These are phyloP conservation scores for Pseudognaphalium luteoalbum DNA, from an alignment of 129 eudicot genomes.

Conservation along the genomic window DNA sequence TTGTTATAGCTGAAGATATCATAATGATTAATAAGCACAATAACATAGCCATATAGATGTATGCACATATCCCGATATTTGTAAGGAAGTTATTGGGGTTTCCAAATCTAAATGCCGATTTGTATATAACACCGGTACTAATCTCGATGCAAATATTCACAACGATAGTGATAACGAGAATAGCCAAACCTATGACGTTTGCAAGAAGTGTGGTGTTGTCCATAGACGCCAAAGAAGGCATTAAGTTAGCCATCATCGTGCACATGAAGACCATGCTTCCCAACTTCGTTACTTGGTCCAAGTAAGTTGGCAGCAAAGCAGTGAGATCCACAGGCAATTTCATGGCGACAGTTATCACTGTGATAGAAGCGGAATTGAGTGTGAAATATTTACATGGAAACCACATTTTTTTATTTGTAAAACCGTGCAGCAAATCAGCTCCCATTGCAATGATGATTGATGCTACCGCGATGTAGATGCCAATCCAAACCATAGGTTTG, in stretches of 20 bases:
- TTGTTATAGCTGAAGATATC: slow-evolving; percentile 21
- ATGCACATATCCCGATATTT: background rate
- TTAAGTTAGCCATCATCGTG: slow-evolving; percentile 27
- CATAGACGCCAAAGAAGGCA: slow-evolving; percentile 46
- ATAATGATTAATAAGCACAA: slow-evolving; percentile 13
- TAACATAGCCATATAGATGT: slow-evolving; percentile 15
- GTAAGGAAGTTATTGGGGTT: no score
- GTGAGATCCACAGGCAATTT: slow-evolving; percentile 4
- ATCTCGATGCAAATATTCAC: slow-evolving; percentile 35
- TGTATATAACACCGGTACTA: slow-evolving; percentile 12
- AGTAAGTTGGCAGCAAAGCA: background rate
- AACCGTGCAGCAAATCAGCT: slow-evolving; percentile 16
- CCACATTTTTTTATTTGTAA: slow-evolving; percentile 4
- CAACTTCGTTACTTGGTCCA: slow-evolving; percentile 10
- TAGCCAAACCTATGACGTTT: slow-evolving; percentile 39
- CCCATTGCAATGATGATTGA: slow-evolving; percentile 3
- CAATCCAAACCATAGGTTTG: slow-evolving; percentile 14
- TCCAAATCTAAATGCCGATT: no score
- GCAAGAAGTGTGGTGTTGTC: slow-evolving; percentile 28
- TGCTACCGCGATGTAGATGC: slow-evolving; percentile 14
- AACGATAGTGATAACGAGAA: slow-evolving; percentile 37
- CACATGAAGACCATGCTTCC: slow-evolving; percentile 9
- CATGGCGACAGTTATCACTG: slow-evolving; percentile 5
- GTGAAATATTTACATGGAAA: slow-evolving; percentile 7
- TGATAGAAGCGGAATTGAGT: slow-evolving; percentile 9